Evolutionary conservation across 2,329 filamentous ascomycete genomes (phyloP).

Genomic region (Fusarium sacchari): DNA sequence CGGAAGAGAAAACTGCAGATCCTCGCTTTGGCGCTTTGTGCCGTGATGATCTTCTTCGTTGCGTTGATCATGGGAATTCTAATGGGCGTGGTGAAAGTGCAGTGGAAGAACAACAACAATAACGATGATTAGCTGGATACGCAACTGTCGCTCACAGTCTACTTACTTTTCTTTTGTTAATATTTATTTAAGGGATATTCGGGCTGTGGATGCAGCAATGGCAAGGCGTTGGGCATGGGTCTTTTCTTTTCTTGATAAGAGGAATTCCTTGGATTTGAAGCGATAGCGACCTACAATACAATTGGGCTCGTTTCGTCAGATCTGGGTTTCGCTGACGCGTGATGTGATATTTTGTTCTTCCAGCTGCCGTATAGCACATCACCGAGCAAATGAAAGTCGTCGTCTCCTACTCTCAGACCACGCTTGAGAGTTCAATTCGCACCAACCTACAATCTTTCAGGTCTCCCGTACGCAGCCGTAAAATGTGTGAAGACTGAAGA

Average conservation of each 20-base stretch:
- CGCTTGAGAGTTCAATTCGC: not conserved
- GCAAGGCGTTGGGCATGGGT: constrained; percentile 11
- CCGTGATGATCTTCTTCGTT: constrained; percentile 39
- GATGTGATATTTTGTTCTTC: not conserved
- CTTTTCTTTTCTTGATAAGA: not conserved
- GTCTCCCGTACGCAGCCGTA: not conserved
- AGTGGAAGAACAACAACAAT: constrained; percentile 24
- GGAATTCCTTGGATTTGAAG: not conserved
- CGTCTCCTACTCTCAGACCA: not conserved
- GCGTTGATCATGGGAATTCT: constrained; percentile 42
- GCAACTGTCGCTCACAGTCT: not conserved
- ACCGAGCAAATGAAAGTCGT: not conserved
- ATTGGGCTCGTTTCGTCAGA: too few relatives aligned
- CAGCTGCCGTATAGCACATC: not conserved
- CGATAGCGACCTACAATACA: not conserved
- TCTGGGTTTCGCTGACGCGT: too few relatives aligned
- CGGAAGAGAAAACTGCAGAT: constrained; percentile 37
- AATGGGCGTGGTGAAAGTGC: constrained; percentile 41
- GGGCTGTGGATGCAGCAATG: not conserved
- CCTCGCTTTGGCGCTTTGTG: constrained; percentile 34
- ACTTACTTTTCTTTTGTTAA: not conserved
- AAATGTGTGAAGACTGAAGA: not conserved
- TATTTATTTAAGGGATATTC: not conserved
- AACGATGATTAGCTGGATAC: constrained; percentile 3
- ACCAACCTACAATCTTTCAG: rapidly evolving